Percentiles rank a stretch among this genome's conserved stretches.
Conservation (phyloP, 148 eudicot species). For the Vaccinium corymbosum region DNA sequence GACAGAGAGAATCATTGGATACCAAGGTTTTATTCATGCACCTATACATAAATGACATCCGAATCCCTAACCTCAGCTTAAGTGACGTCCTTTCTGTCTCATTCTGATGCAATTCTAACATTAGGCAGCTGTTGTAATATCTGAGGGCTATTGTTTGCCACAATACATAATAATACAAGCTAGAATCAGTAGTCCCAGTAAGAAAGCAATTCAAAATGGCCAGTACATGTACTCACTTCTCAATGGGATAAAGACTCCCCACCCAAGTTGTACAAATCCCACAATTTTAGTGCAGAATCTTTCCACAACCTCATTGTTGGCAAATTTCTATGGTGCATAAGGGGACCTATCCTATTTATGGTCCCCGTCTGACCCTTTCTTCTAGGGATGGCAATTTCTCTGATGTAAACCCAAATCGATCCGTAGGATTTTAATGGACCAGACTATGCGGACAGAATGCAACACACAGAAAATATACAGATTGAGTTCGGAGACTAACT, state of each 20-base stretch:
- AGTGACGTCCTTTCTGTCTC: too few species aligned
- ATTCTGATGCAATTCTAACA: too few species aligned
- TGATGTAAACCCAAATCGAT: neutral
- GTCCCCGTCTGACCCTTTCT: too few species aligned
- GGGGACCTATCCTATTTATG: too few species aligned
- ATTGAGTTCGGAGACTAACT: too few species aligned
- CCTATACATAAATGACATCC: too few species aligned
- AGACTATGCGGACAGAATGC: too few species aligned
- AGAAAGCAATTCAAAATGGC: neutral
- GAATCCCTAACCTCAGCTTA: too few species aligned
- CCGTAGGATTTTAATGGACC: neutral
- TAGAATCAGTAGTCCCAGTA: neutral
- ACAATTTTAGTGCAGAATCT: neutral
- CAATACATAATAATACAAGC: neutral
- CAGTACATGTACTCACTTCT: neutral
- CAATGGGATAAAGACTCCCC: neutral
- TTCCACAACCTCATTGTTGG: neutral
- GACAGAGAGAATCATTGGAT: too few species aligned
- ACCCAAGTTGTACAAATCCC: neutral
- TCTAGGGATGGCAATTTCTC: neutral
- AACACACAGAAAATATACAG: too few species aligned
- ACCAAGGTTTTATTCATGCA: too few species aligned
- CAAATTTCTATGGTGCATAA: too few species aligned
- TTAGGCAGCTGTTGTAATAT: neutral
- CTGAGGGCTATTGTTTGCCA: neutral